These are phyloP conservation scores for Scedosporium minutisporum DNA, from an alignment of 2,329 filamentous ascomycete genomes.

Conservation along the genomic window DNA sequence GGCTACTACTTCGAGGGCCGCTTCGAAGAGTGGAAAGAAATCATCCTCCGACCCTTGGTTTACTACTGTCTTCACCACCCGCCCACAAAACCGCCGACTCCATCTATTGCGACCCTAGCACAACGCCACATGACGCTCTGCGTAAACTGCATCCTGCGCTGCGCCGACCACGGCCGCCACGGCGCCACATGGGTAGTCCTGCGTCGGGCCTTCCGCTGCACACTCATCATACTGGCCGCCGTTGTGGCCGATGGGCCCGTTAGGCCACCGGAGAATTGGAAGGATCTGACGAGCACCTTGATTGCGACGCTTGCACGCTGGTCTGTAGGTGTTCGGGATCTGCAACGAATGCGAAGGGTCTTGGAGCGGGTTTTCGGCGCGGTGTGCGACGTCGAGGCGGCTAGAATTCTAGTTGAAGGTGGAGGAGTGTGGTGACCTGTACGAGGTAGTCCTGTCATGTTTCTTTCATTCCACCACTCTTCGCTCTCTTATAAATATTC, in stretches of 20 bases:
- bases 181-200: constrained; percentile 10
- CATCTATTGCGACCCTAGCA: constrained; percentile 6
- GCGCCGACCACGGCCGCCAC: constrained; percentile 9
- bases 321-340: background rate
- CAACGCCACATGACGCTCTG: constrained; percentile 8
- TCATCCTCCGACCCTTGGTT: constrained; percentile 9
- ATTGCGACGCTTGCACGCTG: background rate
- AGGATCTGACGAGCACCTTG: background rate
- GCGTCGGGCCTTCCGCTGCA: constrained; percentile 7
- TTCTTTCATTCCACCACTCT: no score
- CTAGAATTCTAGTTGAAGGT: background rate
- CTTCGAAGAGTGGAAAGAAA: constrained; percentile 10
- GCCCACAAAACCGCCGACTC: background rate
- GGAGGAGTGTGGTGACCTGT: background rate
- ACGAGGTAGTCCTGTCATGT: no score
- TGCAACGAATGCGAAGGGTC: constrained; percentile 4
- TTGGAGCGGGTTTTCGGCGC: constrained; percentile 2
- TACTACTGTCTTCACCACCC: constrained; percentile 10
- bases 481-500: no score
- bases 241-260: constrained; percentile 1
- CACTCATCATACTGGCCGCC: constrained; percentile 8
- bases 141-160: constrained; percentile 5
- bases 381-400: background rate
- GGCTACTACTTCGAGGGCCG: constrained; percentile 10
- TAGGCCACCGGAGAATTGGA: constrained; percentile 3